Conservation (phyloP, 306 rosid genomes). For the Rosa chinensis region DNA sequence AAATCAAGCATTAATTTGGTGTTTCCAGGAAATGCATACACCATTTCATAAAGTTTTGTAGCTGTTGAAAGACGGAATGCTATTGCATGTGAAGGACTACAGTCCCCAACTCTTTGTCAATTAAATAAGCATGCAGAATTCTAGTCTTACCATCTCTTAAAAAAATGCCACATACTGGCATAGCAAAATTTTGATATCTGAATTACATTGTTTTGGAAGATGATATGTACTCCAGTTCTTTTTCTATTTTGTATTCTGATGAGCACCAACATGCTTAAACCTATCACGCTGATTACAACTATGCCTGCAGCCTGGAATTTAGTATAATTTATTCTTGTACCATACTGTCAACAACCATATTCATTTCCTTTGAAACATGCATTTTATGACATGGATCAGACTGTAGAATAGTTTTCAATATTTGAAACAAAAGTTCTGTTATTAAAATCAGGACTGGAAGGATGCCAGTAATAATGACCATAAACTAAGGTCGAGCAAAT, state of each 20-base stretch:
- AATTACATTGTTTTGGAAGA: background rate
- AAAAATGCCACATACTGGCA: background rate
- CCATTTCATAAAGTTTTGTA: background rate
- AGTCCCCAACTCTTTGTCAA: background rate
- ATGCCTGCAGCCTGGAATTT: background rate
- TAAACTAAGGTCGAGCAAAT: conserved; percentile 12
- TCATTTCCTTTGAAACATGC: background rate
- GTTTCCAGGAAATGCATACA: background rate
- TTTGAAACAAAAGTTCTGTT: background rate
- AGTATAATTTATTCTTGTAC: background rate
- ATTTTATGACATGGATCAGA: background rate
- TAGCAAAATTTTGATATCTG: background rate
- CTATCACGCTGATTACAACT: background rate
- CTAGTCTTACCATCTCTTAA: background rate
- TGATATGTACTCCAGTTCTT: background rate
- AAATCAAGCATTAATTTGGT: background rate
- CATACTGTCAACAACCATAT: background rate
- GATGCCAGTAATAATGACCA: conserved; percentile 16
- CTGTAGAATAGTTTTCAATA: background rate
- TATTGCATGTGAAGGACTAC: background rate
- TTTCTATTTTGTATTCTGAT: background rate
- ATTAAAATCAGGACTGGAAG: background rate
- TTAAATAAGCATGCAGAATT: background rate
- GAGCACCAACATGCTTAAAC: no score
- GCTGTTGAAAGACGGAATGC: background rate